A percentile compares a stretch with the other conserved stretches of the same genome.
Evolutionary conservation across 495 filamentous ascomycete species (phyloP).

Genomic region (Penicillium bovifimosum): DNA sequence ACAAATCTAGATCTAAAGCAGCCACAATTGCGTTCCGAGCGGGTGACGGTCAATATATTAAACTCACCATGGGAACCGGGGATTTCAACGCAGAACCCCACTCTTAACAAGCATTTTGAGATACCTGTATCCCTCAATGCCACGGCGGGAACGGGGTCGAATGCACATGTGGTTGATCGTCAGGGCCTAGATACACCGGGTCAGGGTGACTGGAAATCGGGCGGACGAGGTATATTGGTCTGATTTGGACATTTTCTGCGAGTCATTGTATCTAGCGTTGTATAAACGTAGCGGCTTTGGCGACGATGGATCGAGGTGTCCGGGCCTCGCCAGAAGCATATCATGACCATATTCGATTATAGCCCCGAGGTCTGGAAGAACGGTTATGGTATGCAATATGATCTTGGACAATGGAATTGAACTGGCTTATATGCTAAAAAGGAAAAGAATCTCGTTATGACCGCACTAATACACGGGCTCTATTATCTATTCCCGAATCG

Average conservation of each 20-base stretch:
- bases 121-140: constrained; percentile 12
- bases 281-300: too few relatives aligned
- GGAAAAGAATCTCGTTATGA: neutral
- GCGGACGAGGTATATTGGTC: neutral
- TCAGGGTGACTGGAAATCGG: neutral
- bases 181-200: neutral
- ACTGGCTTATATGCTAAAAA: too few relatives aligned
- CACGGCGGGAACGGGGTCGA: neutral
- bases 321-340: too few relatives aligned
- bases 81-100: neutral
- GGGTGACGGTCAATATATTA: constrained; percentile 23
- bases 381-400: too few relatives aligned
- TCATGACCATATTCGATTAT: too few relatives aligned
- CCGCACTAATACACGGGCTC: neutral
- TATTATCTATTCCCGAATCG: constrained; percentile 13
- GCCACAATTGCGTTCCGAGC: constrained; percentile 1
- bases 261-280: neutral
- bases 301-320: neutral
- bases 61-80: constrained; percentile 13
- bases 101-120: constrained; percentile 21
- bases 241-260: neutral
- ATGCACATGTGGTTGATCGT: neutral
- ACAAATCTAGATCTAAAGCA: neutral
- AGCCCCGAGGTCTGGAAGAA: too few relatives aligned
- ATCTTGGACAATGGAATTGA: too few relatives aligned